These are phyloP conservation scores for Termitomyces sp. DNA, from an alignment of 768 basidiomycete species.

Conservation along the genomic window DNA sequence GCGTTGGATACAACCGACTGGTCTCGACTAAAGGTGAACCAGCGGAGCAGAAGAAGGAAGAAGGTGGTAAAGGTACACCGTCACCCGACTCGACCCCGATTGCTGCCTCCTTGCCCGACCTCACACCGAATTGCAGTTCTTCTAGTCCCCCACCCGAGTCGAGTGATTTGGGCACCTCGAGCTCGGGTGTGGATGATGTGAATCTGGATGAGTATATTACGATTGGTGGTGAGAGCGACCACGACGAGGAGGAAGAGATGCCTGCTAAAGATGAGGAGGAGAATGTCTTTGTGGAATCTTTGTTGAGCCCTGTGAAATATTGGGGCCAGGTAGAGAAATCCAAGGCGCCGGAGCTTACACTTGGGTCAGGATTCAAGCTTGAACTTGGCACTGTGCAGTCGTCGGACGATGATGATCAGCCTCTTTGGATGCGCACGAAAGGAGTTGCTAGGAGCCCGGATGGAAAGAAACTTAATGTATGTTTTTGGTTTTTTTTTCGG, in stretches of 20 bases:
- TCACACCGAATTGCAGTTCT: constrained; percentile 59
- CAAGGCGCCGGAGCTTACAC: constrained; percentile 19
- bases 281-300: constrained; percentile 29
- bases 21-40: constrained; percentile 19
- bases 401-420: constrained; percentile 26
- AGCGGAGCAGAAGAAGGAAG: constrained; percentile 4
- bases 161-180: constrained; percentile 34
- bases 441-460: constrained; percentile 22
- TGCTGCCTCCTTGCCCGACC: constrained; percentile 46
- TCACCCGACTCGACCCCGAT: constrained; percentile 8
- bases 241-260: constrained; percentile 26
- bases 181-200: constrained; percentile 9
- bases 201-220: constrained; percentile 14
- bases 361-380: constrained; percentile 40
- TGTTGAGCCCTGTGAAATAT: constrained; percentile 40
- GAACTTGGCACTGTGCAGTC: constrained; percentile 25
- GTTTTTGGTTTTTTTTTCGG: constrained; percentile 6
- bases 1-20: constrained; percentile 30
- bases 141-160: constrained; percentile 57
- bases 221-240: constrained; percentile 20
- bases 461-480: constrained; percentile 22
- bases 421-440: constrained; percentile 24
- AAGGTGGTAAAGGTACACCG: constrained; percentile 5
- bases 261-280: constrained; percentile 24
- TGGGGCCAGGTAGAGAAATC: constrained; percentile 32